Conservation (phyloP, 1,284 basidiomycete species). For the Ganoderma sinense region DNA sequence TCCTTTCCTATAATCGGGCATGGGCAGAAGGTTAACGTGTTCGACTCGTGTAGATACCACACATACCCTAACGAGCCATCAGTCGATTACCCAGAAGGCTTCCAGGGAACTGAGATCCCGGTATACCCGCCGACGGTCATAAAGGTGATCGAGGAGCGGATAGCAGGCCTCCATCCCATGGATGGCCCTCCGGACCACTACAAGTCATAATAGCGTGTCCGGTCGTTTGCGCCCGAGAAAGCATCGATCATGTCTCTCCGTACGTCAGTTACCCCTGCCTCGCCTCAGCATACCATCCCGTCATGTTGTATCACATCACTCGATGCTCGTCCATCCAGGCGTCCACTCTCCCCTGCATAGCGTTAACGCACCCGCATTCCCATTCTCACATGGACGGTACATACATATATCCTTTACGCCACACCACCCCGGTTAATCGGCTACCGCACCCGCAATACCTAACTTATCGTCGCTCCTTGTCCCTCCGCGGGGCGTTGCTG, state of each 20-base stretch:
- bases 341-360: not conserved
- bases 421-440: not conserved
- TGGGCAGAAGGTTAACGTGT: constrained; percentile 5
- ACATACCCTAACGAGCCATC: constrained; percentile 60
- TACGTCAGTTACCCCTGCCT: not conserved
- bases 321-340: not conserved
- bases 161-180: constrained; percentile 44
- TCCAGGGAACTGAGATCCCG: constrained; percentile 76
- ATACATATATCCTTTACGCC: not conserved
- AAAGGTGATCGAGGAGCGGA: constrained; percentile 64
- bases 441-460: not conserved
- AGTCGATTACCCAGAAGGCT: constrained; percentile 77
- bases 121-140: constrained; percentile 65
- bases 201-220: not conserved
- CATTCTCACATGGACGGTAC: not conserved
- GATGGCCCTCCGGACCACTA: not conserved
- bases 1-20: not conserved
- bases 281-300: not conserved
- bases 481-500: not conserved
- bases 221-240: not conserved
- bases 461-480: not conserved
- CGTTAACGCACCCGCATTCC: not conserved
- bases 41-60: constrained; percentile 43
- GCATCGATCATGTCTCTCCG: not conserved
- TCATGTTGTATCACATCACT: constrained; percentile 5